These are phyloP conservation scores for Persicaria maculosa DNA, from an alignment of 148 eudicot genomes.

Conservation along the genomic window DNA sequence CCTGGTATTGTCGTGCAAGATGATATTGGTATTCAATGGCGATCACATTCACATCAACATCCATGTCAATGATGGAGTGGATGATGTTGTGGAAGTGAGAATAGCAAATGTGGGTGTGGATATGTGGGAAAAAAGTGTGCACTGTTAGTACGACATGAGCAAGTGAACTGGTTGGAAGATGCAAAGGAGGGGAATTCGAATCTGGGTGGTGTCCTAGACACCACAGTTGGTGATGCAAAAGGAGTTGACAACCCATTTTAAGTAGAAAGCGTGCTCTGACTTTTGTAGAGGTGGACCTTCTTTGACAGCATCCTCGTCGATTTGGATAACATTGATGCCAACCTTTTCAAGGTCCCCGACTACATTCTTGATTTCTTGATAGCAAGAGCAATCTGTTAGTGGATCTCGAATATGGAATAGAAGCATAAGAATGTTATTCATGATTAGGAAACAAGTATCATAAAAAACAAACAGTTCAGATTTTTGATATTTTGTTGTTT, in stretches of 20 bases:
- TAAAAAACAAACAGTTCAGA: not conserved
- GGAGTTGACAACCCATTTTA: slow-evolving; percentile 97
- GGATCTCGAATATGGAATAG: slow-evolving; percentile 62
- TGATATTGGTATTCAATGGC: no score
- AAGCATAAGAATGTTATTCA: not conserved
- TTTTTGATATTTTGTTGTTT: not conserved
- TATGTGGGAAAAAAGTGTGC: slow-evolving; percentile 25
- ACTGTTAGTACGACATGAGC: not conserved
- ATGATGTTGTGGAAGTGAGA: slow-evolving; percentile 95
- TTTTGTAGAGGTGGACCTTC: slow-evolving; percentile 93
- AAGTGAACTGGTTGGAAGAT: not conserved
- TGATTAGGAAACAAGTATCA: not conserved
- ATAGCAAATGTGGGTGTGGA: slow-evolving; percentile 99
- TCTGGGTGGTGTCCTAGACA: slow-evolving; percentile 82
- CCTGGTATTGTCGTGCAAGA: no score
- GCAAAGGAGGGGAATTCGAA: slow-evolving; percentile 10
- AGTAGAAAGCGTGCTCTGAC: slow-evolving; percentile 82
- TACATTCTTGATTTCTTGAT: slow-evolving; percentile 93
- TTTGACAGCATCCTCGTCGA: slow-evolving; percentile 95
- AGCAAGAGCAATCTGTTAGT: slow-evolving; percentile 96
- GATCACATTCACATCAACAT: slow-evolving; percentile 93
- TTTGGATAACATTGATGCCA: slow-evolving; percentile 80
- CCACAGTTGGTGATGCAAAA: slow-evolving; percentile 94
- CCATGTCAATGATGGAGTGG: slow-evolving; percentile 98
- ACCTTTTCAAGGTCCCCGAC: slow-evolving; percentile 98